Conservation (phyloP, 1,284 basidiomycete species). For the Apiotrichum sp. region DNA sequence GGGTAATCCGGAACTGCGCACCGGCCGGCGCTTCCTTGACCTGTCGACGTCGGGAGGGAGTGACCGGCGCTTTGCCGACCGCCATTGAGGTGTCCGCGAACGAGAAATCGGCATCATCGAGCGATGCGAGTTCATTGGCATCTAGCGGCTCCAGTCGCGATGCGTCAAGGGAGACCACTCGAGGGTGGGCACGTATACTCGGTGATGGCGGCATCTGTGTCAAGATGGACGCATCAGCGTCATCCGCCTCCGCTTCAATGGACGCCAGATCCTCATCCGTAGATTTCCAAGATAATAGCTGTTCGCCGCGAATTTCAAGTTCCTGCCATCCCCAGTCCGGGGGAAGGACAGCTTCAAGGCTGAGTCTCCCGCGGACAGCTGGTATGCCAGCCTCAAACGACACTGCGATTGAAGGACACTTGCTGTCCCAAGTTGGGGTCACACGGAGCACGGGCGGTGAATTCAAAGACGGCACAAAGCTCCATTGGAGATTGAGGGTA, state of each 20-base stretch:
- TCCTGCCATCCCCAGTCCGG: conserved; percentile 37
- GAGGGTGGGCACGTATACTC: conserved; percentile 6
- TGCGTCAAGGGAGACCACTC: conserved; percentile 17
- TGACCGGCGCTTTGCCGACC: background rate
- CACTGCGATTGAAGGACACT: conserved; percentile 21
- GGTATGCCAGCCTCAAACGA: conserved; percentile 19
- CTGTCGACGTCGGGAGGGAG: conserved; percentile 11
- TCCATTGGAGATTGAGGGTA: conserved; percentile 31
- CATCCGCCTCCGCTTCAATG: conserved; percentile 1
- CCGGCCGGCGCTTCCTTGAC: conserved; percentile 11
- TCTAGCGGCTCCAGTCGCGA: conserved; percentile 1
- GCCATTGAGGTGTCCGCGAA: conserved; percentile 20
- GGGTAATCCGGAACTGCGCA: conserved; percentile 2
- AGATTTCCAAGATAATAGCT: conserved; percentile 27
- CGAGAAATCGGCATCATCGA: conserved; percentile 27
- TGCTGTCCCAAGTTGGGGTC: conserved; percentile 22
- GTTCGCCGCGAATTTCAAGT: conserved; percentile 27
- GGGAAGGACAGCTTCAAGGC: conserved; percentile 25
- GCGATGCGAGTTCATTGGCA: conserved; percentile 2
- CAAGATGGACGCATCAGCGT: conserved; percentile 26
- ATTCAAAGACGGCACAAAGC: conserved; percentile 15
- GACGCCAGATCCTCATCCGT: conserved; percentile 20
- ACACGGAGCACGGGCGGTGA: conserved; percentile 22
- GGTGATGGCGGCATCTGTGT: conserved; percentile 8
- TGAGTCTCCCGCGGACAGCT: background rate